These are phyloP conservation scores for Aquilaria malaccensis DNA, from an alignment of 345 rosid species.

Conservation along the genomic window DNA sequence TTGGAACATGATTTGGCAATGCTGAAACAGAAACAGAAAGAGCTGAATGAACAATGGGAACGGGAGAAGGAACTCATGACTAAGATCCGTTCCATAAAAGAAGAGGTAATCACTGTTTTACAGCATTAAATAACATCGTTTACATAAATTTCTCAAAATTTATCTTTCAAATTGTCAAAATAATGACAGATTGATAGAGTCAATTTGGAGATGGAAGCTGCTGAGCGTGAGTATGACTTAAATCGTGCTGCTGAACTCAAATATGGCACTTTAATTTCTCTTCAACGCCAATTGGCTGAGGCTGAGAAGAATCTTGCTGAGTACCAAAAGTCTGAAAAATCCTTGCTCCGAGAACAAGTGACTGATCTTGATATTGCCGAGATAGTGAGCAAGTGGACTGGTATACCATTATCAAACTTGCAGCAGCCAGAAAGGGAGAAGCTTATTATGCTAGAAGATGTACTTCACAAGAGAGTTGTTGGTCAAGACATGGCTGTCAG, in stretches of 20 bases:
- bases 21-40: slow-evolving; percentile 70
- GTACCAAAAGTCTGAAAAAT: slow-evolving; percentile 59
- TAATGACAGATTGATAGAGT: slow-evolving; percentile 75
- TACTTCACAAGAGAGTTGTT: slow-evolving; percentile 80
- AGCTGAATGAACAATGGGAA: slow-evolving; percentile 69
- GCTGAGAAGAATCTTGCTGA: slow-evolving; percentile 77
- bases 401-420: slow-evolving; percentile 89
- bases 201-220: slow-evolving; percentile 88
- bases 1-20: slow-evolving; percentile 55
- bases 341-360: slow-evolving; percentile 87
- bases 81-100: slow-evolving; percentile 65
- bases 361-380: slow-evolving; percentile 87
- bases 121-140: background rate
- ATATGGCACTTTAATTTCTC: slow-evolving; percentile 82
- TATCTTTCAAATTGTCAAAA: slow-evolving; percentile 8
- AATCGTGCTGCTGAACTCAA: slow-evolving; percentile 89
- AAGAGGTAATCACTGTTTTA: slow-evolving; percentile 49
- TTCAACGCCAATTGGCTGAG: slow-evolving; percentile 81
- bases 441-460: slow-evolving; percentile 65
- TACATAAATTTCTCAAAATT: background rate
- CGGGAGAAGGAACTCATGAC: slow-evolving; percentile 69
- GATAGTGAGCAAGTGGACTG: slow-evolving; percentile 97
- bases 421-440: slow-evolving; percentile 95
- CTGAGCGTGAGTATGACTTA: slow-evolving; percentile 83
- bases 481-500: slow-evolving; percentile 97